phyloP scores from a whole-genome alignment of 2,329 filamentous ascomycete genomes.

The Phyllosticta citriasiana region DNA sequence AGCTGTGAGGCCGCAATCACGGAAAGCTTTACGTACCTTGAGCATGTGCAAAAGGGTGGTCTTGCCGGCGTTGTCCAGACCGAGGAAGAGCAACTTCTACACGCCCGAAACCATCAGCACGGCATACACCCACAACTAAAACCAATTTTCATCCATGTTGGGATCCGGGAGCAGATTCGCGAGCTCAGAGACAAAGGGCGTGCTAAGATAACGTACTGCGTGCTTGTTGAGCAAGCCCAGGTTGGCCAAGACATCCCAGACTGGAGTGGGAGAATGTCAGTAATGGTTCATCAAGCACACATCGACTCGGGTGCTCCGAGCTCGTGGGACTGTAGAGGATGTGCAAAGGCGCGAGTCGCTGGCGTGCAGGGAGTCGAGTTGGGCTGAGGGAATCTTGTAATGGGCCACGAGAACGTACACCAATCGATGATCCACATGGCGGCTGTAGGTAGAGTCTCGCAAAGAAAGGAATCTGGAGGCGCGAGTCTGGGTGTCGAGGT shows the following conservation, averaged over 20 bases:
- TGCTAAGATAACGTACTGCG: constrained; percentile 34
- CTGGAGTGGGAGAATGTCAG: constrained; percentile 32
- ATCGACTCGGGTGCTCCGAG: neutral
- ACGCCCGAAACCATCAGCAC: neutral
- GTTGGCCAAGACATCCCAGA: constrained; percentile 81
- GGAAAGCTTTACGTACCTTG: constrained; percentile 42
- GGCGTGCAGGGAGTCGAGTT: neutral
- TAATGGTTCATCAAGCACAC: neutral
- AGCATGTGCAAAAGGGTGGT: constrained; percentile 90
- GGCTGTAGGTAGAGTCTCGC: neutral
- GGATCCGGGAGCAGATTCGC: neutral
- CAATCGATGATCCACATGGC: constrained; percentile 91
- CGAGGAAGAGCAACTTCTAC: constrained; percentile 53
- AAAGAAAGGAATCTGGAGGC: neutral
- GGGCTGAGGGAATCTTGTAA: neutral
- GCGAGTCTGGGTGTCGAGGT: neutral
- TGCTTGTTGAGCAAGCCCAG: constrained; percentile 91
- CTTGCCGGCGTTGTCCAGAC: constrained; percentile 90
- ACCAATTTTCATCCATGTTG: neutral
- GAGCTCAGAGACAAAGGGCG: neutral
- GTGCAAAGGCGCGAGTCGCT: neutral
- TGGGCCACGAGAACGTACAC: constrained; percentile 33
- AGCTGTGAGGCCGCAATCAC: neutral
- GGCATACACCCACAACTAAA: neutral
- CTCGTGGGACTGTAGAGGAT: neutral